These are phyloP conservation scores for Pharus latifolius DNA, from an alignment of 176 grass and related monocot genomes.

Conservation along the genomic window DNA sequence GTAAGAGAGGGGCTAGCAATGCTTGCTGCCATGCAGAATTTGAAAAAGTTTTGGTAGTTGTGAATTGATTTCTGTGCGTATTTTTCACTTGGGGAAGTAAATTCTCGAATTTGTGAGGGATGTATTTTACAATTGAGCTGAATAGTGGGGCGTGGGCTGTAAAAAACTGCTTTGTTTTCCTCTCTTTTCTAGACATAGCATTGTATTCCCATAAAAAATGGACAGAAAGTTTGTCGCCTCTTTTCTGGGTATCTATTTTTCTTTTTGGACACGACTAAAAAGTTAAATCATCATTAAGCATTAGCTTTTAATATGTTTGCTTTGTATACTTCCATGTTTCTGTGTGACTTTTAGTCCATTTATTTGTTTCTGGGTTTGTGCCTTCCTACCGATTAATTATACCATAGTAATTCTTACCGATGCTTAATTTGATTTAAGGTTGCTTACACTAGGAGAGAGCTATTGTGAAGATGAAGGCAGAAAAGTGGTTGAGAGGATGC, in stretches of 20 bases:
- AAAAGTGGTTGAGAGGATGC: conserved; percentile 56
- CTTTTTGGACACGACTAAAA: not conserved
- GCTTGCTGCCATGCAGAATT: no score
- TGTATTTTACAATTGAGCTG: conserved; percentile 1
- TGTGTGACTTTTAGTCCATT: not conserved
- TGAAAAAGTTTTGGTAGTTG: no score
- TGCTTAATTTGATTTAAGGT: conserved; percentile 40
- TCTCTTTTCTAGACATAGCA: not conserved
- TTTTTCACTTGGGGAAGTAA: no score
- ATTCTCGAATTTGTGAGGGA: no score
- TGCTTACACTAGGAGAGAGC: conserved; percentile 72
- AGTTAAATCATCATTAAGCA: not conserved
- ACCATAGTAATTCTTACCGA: not conserved
- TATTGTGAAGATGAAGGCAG: conserved; percentile 67
- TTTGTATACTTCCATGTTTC: not conserved
- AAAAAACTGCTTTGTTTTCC: not conserved
- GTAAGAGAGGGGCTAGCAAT: not conserved
- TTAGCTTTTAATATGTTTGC: not conserved
- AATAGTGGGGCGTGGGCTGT: not conserved
- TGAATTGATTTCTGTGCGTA: no score
- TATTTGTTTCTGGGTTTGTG: not conserved
- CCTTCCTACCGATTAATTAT: not conserved
- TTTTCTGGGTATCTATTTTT: not conserved
- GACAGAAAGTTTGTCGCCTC: not conserved
- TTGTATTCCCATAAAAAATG: not conserved